Percentiles rank a stretch among this genome's conserved stretches.
These are phyloP conservation scores for Pyronema omphalodes DNA, from an alignment of 495 filamentous ascomycete genomes.

Conservation along the genomic window DNA sequence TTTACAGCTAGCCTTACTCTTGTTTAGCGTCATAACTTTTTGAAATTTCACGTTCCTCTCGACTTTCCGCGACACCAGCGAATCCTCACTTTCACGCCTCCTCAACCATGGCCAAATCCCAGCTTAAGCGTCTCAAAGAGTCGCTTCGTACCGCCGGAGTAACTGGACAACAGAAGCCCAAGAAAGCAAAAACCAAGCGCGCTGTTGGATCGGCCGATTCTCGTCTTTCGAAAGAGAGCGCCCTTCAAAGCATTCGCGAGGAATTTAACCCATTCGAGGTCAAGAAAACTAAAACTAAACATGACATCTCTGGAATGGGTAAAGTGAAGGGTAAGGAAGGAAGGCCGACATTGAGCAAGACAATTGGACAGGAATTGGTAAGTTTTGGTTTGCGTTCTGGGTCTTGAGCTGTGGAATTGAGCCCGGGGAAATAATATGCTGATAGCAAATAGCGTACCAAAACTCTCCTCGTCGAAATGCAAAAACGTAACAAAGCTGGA, in stretches of 20 bases:
- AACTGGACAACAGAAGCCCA: slow-evolving; percentile 71
- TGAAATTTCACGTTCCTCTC: too few relatives aligned
- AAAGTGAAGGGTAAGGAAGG: slow-evolving; percentile 37
- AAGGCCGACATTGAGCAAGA: slow-evolving; percentile 67
- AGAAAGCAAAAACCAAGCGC: slow-evolving; percentile 69
- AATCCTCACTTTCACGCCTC: neutral
- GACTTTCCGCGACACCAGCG: neutral
- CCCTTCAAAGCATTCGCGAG: slow-evolving; percentile 69
- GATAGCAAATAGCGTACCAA: slow-evolving; percentile 25
- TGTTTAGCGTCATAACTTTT: too few relatives aligned
- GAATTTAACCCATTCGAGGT: slow-evolving; percentile 96
- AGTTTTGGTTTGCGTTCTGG: slow-evolving; percentile 16
- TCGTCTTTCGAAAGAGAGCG: slow-evolving; percentile 50
- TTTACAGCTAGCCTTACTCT: too few relatives aligned
- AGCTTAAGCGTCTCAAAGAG: slow-evolving; percentile 84
- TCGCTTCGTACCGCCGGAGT: slow-evolving; percentile 76
- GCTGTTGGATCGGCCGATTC: slow-evolving; percentile 43
- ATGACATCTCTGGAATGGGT: slow-evolving; percentile 26
- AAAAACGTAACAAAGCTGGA: slow-evolving; percentile 69
- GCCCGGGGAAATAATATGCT: neutral
- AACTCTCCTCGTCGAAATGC: slow-evolving; percentile 73
- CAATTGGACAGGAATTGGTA: slow-evolving; percentile 71
- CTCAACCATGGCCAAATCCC: slow-evolving; percentile 68
- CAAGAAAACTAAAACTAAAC: slow-evolving; percentile 36
- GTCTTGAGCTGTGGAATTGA: neutral